These are phyloP conservation scores for Leucosporidium yakuticum DNA, from an alignment of 768 basidiomycete genomes.

Conservation along the genomic window DNA sequence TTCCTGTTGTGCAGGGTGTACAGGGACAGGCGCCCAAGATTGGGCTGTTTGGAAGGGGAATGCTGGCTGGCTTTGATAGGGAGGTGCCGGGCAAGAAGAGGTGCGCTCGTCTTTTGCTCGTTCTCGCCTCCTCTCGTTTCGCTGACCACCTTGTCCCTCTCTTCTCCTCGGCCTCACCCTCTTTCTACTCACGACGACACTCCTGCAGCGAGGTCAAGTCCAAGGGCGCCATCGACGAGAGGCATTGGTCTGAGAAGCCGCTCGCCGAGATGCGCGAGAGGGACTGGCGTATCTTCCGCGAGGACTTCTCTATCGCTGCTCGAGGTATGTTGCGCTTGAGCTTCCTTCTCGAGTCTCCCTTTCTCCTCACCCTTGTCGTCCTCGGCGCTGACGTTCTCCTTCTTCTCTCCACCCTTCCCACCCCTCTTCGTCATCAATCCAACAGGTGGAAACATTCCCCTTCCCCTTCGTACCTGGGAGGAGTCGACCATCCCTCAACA, in stretches of 20 bases:
- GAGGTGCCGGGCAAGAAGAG: conserved; percentile 1
- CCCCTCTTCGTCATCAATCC: background rate
- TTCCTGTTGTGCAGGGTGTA: background rate
- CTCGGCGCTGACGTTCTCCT: too few relatives aligned
- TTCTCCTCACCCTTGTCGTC: background rate
- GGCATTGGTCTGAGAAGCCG: conserved; percentile 96
- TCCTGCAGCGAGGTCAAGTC: conserved; percentile 64
- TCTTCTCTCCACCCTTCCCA: conserved; percentile 1
- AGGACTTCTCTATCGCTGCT: conserved; percentile 94
- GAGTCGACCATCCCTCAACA: conserved; percentile 75
- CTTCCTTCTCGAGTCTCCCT: conserved; percentile 1
- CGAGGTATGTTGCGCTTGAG: conserved; percentile 56
- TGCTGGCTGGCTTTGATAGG: conserved; percentile 11
- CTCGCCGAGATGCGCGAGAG: conserved; percentile 90
- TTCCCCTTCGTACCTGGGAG: conserved; percentile 84
- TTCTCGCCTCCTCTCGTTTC: too few relatives aligned
- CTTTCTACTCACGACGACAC: conserved; percentile 3
- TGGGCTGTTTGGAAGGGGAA: conserved; percentile 19
- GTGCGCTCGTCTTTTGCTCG: background rate
- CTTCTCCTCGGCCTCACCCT: too few relatives aligned
- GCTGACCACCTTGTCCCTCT: too few relatives aligned
- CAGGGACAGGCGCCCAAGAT: conserved; percentile 32
- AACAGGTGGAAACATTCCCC: conserved; percentile 82
- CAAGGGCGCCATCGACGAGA: conserved; percentile 77
- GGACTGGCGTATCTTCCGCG: conserved; percentile 98